Evolutionary conservation across 768 basidiomycete species (phyloP).

Genomic region (Megacollybia marginata): DNA sequence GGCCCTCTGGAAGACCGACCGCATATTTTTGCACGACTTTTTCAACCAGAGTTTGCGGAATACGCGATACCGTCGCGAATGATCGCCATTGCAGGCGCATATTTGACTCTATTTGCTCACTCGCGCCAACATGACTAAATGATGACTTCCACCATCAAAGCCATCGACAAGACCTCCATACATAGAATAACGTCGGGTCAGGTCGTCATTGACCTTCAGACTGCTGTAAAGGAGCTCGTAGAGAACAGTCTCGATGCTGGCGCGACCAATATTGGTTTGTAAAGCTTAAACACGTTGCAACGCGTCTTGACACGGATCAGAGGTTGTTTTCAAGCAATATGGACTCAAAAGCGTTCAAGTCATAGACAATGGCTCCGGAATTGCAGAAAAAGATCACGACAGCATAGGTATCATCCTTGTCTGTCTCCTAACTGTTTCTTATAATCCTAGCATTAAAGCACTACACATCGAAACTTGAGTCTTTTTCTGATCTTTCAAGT

Average conservation of each 20-base stretch:
- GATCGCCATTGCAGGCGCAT: background rate
- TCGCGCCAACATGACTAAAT: no score
- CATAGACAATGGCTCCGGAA: constrained; percentile 88
- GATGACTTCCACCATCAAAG: constrained; percentile 28
- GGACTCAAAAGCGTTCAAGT: constrained; percentile 82
- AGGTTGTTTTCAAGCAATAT: constrained; percentile 85
- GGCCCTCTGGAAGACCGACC: constrained; percentile 77
- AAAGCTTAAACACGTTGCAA: background rate
- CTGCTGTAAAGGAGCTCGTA: constrained; percentile 91
- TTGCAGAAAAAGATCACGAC: constrained; percentile 68
- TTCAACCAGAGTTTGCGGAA: constrained; percentile 88
- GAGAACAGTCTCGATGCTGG: constrained; percentile 96
- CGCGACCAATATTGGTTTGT: constrained; percentile 72
- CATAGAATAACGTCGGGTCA: constrained; percentile 93
- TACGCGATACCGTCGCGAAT: background rate
- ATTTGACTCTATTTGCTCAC: no score
- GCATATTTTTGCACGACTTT: constrained; percentile 98
- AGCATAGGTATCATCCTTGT: constrained; percentile 53
- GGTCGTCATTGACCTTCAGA: constrained; percentile 89
- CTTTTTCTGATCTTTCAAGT: constrained; percentile 63
- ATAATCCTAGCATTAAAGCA: constrained; percentile 68
- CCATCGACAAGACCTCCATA: constrained; percentile 72
- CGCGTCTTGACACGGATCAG: constrained; percentile 29
- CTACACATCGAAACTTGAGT: constrained; percentile 84
- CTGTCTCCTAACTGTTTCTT: background rate